phyloP scores from a whole-genome alignment of 2,329 filamentous ascomycete species.

The Ceratocystis papillata region DNA sequence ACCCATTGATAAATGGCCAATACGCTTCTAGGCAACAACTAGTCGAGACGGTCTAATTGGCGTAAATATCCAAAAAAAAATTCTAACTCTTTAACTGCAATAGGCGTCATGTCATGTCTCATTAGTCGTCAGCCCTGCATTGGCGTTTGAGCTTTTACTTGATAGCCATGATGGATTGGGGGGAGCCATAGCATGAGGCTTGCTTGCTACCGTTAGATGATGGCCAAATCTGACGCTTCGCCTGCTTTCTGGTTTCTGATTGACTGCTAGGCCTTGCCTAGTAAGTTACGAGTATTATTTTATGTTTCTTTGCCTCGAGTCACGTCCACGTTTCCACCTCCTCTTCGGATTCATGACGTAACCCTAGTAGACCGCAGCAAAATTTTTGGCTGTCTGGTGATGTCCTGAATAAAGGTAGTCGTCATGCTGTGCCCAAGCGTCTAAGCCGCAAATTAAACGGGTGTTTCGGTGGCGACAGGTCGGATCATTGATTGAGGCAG shows the following conservation, averaged over 20 bases:
- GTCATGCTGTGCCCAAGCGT: neutral
- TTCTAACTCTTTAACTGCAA: neutral
- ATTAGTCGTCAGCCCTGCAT: constrained; percentile 1
- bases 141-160: neutral
- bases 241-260: neutral
- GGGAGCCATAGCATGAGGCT: neutral
- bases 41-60: neutral
- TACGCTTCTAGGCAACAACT: neutral
- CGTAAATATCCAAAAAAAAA: neutral
- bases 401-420: neutral
- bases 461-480: neutral
- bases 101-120: neutral
- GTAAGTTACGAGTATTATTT: no score
- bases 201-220: neutral
- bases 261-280: no score
- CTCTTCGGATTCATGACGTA: neutral
- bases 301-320: neutral
- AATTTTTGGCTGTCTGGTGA: neutral
- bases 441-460: neutral
- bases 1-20: no score
- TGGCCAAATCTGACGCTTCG: neutral
- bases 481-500: neutral
- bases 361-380: neutral
- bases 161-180: neutral
- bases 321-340: neutral